phyloP scores from a whole-genome alignment of 345 rosid species.

The Populus alba region DNA sequence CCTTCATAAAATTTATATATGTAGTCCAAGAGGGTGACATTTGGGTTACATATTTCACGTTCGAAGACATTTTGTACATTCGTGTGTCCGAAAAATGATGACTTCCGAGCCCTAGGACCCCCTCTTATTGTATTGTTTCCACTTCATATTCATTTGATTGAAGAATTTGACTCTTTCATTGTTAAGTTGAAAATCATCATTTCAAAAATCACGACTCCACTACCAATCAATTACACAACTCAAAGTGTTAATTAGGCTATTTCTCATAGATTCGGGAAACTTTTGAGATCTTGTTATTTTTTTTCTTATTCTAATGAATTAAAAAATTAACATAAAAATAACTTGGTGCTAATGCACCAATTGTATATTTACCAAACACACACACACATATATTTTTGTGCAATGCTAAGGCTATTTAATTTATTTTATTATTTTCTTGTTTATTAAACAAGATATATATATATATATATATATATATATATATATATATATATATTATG shows the following conservation, averaged over 20 bases:
- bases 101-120: conserved; percentile 23
- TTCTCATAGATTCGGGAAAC: neutral
- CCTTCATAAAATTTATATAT: conserved; percentile 19
- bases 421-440: too few species aligned
- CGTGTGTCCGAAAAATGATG: conserved; percentile 15
- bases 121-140: neutral
- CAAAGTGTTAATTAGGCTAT: neutral
- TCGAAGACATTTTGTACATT: conserved; percentile 29
- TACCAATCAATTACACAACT: neutral
- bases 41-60: conserved; percentile 26
- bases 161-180: conserved; percentile 1
- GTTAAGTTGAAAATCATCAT: neutral
- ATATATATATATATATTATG: too few species aligned
- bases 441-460: too few species aligned
- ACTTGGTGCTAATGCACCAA: too few species aligned
- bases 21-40: conserved; percentile 40
- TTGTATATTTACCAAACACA: too few species aligned
- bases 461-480: too few species aligned
- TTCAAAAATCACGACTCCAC: neutral
- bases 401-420: too few species aligned
- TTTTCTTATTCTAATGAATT: neutral
- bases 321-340: too few species aligned
- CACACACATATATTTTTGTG: too few species aligned
- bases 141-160: conserved; percentile 9
- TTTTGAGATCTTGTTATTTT: neutral